Evolutionary conservation across 495 filamentous ascomycete genomes (phyloP), one percentile per base, ranked within the genome.

Genomic region (Hapsidospora chrysogenum): DNA sequence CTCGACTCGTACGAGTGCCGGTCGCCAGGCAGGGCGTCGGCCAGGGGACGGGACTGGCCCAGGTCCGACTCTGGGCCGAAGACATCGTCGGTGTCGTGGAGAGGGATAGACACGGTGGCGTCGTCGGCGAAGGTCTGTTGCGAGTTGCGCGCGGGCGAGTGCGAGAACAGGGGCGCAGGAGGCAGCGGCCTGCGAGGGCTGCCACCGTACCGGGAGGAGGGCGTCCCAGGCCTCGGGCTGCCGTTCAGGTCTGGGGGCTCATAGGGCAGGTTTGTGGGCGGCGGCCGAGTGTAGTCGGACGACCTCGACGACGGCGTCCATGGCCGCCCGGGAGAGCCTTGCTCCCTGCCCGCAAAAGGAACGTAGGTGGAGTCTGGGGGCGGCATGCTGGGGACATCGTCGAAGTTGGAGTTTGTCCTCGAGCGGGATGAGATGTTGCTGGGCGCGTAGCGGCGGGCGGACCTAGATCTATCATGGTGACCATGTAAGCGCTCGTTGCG

Each of bases 231-330:
- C 40, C 89, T 61, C 7, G 89, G 86, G 26, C 70, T 82, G 6
- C 89, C 89, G 48, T 95, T 89, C 35, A 95, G 51, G 46, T 94
- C 85, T 13, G 74, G 68, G 0, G 85, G 80, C 48, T 95, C 89
- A 50, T 89, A 97, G 14, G 73, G 54, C 16, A 74, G 58, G 41
- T 61, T 70, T 1, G 75, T 68, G 7, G 77, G 72, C 8, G 81
- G 79, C 3, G 80, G 82, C 26, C 78, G 64, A 2, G 58, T 51
- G 46, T 72, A 85, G 30, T 85, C 78, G 3, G 70, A 59, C 14
- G 55, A 51, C 25, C 47, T 54, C 35, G 50, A 61, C 3, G 75
- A 74, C 0, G 85, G 80, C 7, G 78, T 78, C 76, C 80, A 87
- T 9, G 85, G 70, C 29, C 82, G 54, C 0, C 63, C 66, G 0